Percentiles rank a stretch among this genome's conserved stretches.
Conservation (phyloP, 441 rosid genomes). For the Populus hybrid region DNA sequence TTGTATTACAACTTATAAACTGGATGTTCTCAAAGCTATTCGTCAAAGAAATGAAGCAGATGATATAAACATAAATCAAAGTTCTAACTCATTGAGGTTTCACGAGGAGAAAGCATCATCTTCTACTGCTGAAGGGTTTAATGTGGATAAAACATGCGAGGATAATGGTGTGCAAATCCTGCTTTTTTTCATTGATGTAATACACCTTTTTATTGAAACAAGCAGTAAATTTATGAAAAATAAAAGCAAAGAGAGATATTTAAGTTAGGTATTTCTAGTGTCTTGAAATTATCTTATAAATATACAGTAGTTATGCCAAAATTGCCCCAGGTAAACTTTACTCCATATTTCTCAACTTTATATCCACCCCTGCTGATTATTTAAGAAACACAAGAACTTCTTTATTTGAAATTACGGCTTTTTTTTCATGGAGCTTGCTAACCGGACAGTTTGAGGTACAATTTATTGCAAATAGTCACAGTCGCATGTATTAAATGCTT, state of each 20-base stretch:
- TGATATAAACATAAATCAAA: slow-evolving; percentile 27
- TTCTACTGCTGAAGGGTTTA: slow-evolving; percentile 23
- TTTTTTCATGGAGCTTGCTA: background rate
- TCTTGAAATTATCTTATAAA: background rate
- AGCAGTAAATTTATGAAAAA: background rate
- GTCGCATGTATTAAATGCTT: background rate
- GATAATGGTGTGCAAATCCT: slow-evolving; percentile 40
- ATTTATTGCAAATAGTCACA: background rate
- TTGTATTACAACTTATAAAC: slow-evolving; percentile 73
- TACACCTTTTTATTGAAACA: background rate
- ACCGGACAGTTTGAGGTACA: background rate
- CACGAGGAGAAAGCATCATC: slow-evolving; percentile 32
- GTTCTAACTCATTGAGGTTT: slow-evolving; percentile 25
- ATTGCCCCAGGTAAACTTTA: background rate
- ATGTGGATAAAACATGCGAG: slow-evolving; percentile 23
- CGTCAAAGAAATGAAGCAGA: slow-evolving; percentile 38
- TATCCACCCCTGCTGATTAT: background rate
- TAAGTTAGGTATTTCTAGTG: background rate
- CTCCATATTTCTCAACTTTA: background rate
- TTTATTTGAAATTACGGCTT: background rate
- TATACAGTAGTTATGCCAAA: background rate
- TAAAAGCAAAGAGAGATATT: no score
- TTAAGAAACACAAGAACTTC: background rate
- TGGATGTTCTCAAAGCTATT: slow-evolving; percentile 92
- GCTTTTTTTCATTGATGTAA: background rate